phyloP scores from a whole-genome alignment of 1,284 basidiomycete genomes.

The Ganoderma sinense region DNA sequence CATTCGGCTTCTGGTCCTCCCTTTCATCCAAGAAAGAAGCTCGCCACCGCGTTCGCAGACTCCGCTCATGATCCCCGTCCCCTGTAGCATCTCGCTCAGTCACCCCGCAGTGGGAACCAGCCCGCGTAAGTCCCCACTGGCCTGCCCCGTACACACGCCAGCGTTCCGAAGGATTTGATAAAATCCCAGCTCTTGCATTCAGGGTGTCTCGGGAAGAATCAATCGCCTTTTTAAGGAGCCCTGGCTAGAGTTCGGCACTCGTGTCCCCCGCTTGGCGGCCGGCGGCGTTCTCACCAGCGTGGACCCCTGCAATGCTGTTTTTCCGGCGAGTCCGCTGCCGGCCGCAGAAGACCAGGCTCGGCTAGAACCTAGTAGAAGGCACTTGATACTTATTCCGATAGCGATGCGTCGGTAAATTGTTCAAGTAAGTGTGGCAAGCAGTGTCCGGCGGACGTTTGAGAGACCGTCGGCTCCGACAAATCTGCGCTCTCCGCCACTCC shows the following conservation, averaged over 20 bases:
- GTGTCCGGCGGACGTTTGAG: slow-evolving; percentile 2
- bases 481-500: slow-evolving; percentile 26
- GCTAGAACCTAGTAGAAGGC: neutral
- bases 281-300: neutral
- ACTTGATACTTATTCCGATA: neutral
- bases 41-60: slow-evolving; percentile 1
- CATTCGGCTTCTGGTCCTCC: slow-evolving; percentile 3
- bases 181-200: slow-evolving; percentile 9
- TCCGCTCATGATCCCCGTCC: slow-evolving; percentile 4
- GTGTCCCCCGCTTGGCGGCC: neutral
- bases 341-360: neutral
- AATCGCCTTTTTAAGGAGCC: slow-evolving; percentile 6
- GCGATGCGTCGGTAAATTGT: neutral
- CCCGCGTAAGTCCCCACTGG: slow-evolving; percentile 4
- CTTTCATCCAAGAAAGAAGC: neutral
- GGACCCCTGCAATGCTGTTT: neutral
- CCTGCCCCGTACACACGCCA: slow-evolving; percentile 1
- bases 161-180: slow-evolving; percentile 16
- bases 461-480: slow-evolving; percentile 27
- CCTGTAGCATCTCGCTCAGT: neutral
- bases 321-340: neutral
- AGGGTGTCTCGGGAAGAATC: slow-evolving; percentile 8
- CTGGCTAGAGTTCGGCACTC: slow-evolving; percentile 1
- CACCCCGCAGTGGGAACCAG: slow-evolving; percentile 12
- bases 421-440: neutral